Base-by-base conservation (phyloP, 305 asterid species). In the Fraxinus floribunda region DNA sequence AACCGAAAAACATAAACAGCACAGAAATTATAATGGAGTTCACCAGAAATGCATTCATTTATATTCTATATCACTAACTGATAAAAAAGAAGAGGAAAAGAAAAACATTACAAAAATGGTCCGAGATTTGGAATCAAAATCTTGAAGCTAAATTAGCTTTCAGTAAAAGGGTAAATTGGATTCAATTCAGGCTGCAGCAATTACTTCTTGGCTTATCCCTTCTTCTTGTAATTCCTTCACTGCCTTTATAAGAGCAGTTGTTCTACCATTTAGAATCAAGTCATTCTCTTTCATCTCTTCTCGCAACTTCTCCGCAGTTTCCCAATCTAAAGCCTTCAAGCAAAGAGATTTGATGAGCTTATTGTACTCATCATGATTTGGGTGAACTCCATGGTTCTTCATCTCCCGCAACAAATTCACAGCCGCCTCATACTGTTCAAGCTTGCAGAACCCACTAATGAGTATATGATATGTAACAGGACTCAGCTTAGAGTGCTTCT, bases 321-420 rank as follows among this genome's bases (percentile, higher is more conserved):
- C 90, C 99, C 97, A 93, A 82, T 94, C 98, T 64, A 91, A 86
- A 84, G 92, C 93, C 90, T 93, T 93, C 3, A 91, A 76, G 92
- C 98, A 95, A 82, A 95, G 95, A 75, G 97, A 91, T 86, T 91
- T 91, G 75, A 95, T 94, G 86, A 95, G 87, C 80, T 92, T 93
- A 86, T 92, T 91, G 84, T 91, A 95, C 89, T 94, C 99, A 35
- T 91, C 94, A 5, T 89, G 97, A 80, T 71, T 88, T 3, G 98
- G 93, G 44, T 77, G 80, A 75, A 95, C 88, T 11, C 98, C 95
- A 32, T 85, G 84, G 78, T 87, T 83, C 87, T 90, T 90, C 99
- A 93, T 94, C 90, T 95, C 97, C 46, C 86, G 78, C 80, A 92
- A 81, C 87, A 92, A 79, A 75, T 81, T 79, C 84, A 94, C 84